phyloP scores from a whole-genome alignment of 1,284 basidiomycete genomes.

The Marasmius tenuissimus region DNA sequence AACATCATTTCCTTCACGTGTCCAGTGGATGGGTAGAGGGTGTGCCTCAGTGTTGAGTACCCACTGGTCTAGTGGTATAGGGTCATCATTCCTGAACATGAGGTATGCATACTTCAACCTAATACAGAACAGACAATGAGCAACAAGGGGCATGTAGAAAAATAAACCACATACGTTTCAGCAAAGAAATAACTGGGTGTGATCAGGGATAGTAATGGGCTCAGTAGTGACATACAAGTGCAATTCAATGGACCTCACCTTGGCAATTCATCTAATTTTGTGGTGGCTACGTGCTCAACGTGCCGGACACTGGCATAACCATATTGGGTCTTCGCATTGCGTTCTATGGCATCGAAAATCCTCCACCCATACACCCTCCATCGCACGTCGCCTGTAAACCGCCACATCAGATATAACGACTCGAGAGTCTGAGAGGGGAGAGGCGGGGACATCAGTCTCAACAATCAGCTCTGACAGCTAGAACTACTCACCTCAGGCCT shows the following conservation, averaged over 20 bases:
- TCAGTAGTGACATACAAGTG: conserved; percentile 4
- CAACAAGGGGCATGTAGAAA: not conserved
- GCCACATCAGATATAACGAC: conserved; percentile 46
- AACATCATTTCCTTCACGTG: conserved; percentile 3
- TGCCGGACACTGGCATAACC: conserved; percentile 45
- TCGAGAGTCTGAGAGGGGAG: not conserved
- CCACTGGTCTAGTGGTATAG: conserved; percentile 23
- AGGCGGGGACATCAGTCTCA: too few relatives aligned
- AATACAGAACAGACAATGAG: not conserved
- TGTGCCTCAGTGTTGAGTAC: conserved; percentile 31
- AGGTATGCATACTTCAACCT: conserved; percentile 27
- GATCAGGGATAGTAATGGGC: not conserved
- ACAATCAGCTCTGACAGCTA: not conserved
- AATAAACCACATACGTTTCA: not conserved
- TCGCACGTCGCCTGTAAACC: conserved; percentile 44
- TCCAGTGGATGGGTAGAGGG: conserved; percentile 26
- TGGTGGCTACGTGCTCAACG: conserved; percentile 31
- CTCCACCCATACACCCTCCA: conserved; percentile 63
- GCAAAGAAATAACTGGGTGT: not conserved
- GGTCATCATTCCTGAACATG: conserved; percentile 22
- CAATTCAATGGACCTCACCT: conserved; percentile 37
- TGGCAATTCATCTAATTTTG: conserved; percentile 43
- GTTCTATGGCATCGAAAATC: conserved; percentile 56
- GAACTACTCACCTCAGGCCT: conserved; percentile 58
- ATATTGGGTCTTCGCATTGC: conserved; percentile 34